phyloP scores from a whole-genome alignment of 108 stramenopile genomes.

The Pseudonitzschia pungens region DNA sequence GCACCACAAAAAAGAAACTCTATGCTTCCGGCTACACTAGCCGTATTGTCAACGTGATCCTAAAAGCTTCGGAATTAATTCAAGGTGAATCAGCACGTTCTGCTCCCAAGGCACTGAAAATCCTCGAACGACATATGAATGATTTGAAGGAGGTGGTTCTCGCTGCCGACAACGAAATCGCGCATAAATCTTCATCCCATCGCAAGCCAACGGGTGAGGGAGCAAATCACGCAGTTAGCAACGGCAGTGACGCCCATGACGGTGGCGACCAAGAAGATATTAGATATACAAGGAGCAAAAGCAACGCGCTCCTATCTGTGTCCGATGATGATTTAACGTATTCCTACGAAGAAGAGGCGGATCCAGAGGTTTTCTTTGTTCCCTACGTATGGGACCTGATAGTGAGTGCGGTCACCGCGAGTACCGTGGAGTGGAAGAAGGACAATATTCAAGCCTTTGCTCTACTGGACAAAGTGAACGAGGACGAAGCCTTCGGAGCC shows the following conservation, averaged over 20 bases:
- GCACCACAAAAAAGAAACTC: conserved; percentile 16
- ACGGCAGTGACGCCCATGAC: not conserved
- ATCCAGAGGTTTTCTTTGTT: conserved; percentile 80
- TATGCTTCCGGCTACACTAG: conserved; percentile 39
- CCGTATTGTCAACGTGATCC: conserved; percentile 39
- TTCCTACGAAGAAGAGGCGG: conserved; percentile 82
- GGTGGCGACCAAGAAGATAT: too few species aligned
- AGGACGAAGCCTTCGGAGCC: not conserved
- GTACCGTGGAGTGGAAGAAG: conserved; percentile 66
- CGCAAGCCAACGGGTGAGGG: conserved; percentile 10
- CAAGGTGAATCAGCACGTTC: conserved; percentile 52
- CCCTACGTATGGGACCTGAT: conserved; percentile 80
- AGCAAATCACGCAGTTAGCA: not conserved
- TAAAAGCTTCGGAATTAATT: conserved; percentile 44
- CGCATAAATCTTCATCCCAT: conserved; percentile 11
- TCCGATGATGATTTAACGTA: conserved; percentile 59
- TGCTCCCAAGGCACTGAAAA: conserved; percentile 56
- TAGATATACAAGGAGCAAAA: too few species aligned
- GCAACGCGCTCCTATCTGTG: conserved; percentile 15
- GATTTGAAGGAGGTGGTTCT: conserved; percentile 28
- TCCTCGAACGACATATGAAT: conserved; percentile 40
- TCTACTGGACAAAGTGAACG: conserved; percentile 41
- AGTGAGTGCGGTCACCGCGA: conserved; percentile 58
- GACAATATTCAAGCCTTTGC: conserved; percentile 64
- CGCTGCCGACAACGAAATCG: conserved; percentile 1